Conservation (phyloP, 495 filamentous ascomycete species). For the Penicilliopsis zonata region DNA sequence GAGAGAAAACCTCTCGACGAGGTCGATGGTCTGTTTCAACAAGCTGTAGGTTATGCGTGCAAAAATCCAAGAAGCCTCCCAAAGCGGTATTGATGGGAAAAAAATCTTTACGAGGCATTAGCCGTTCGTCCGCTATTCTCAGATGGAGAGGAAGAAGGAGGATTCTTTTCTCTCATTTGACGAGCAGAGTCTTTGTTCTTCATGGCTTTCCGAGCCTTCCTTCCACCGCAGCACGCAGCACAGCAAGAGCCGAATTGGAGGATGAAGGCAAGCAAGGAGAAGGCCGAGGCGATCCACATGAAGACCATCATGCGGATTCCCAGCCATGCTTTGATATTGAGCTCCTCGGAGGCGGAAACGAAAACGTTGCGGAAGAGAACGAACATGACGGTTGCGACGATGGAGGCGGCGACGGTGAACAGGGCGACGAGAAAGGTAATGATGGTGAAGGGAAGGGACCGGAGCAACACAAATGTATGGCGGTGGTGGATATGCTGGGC, state of each 20-base stretch:
- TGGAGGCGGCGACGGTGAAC: slow-evolving; percentile 53
- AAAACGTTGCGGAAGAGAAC: slow-evolving; percentile 66
- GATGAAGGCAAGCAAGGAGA: slow-evolving; percentile 53
- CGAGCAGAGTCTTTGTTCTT: too few relatives aligned
- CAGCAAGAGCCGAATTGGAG: slow-evolving; percentile 65
- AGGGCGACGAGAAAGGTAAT: slow-evolving; percentile 52
- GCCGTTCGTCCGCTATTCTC: too few relatives aligned
- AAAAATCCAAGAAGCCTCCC: too few relatives aligned
- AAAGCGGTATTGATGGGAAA: too few relatives aligned
- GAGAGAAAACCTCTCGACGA: too few relatives aligned
- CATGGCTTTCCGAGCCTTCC: slow-evolving; percentile 30
- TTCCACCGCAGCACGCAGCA: slow-evolving; percentile 31
- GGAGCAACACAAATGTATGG: slow-evolving; percentile 32
- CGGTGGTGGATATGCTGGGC: slow-evolving; percentile 27
- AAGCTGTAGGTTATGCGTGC: too few relatives aligned
- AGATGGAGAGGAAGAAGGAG: too few relatives aligned
- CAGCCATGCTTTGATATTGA: slow-evolving; percentile 65
- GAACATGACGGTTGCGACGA: slow-evolving; percentile 73
- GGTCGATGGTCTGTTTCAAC: too few relatives aligned
- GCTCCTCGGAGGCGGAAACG: slow-evolving; percentile 38
- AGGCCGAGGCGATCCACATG: slow-evolving; percentile 73
- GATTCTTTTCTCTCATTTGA: too few relatives aligned
- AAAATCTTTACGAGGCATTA: too few relatives aligned
- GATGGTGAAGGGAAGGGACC: slow-evolving; percentile 40
- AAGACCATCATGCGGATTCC: slow-evolving; percentile 72